A percentile compares a stretch with the other conserved stretches of the same genome.
Conservation (phyloP, 768 basidiomycete species). For the Trametes elegans region DNA sequence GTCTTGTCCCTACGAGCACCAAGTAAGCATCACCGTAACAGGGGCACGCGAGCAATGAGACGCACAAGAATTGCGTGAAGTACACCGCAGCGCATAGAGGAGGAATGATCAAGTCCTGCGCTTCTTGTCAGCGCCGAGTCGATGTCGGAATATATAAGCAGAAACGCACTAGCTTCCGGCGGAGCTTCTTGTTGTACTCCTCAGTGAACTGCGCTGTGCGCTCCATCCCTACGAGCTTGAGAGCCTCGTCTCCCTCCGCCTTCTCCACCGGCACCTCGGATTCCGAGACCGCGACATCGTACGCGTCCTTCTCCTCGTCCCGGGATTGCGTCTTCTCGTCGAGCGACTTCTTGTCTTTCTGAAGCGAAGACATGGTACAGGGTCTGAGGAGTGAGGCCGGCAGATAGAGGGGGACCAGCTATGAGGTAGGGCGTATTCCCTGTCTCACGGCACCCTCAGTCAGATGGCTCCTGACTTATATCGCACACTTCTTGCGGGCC, state of each 20-base stretch:
- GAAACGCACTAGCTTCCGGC: constrained; percentile 52
- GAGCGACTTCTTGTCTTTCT: constrained; percentile 8
- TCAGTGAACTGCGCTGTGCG: constrained; percentile 53
- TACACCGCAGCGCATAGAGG: constrained; percentile 63
- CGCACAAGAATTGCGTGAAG: constrained; percentile 65
- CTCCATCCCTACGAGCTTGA: constrained; percentile 54
- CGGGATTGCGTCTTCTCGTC: constrained; percentile 11
- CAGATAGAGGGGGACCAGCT: not conserved
- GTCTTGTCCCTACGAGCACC: constrained; percentile 56
- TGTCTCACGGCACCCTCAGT: constrained; percentile 8
- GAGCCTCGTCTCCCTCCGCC: constrained; percentile 54
- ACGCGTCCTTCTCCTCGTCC: constrained; percentile 23
- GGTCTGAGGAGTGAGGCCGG: not conserved
- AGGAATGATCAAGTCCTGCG: constrained; percentile 51
- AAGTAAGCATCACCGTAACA: not conserved
- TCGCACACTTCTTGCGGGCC: not conserved
- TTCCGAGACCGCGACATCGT: constrained; percentile 15
- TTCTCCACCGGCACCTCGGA: too few species aligned
- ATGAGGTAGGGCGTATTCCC: not conserved
- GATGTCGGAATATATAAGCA: not conserved
- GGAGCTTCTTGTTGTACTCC: constrained; percentile 55
- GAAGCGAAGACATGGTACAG: constrained; percentile 18
- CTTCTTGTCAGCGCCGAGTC: not conserved
- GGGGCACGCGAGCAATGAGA: not conserved
- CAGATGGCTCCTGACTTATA: constrained; percentile 2